phyloP scores from a whole-genome alignment of 164 flowering plant genomes.

The Chimonanthus praecox region DNA sequence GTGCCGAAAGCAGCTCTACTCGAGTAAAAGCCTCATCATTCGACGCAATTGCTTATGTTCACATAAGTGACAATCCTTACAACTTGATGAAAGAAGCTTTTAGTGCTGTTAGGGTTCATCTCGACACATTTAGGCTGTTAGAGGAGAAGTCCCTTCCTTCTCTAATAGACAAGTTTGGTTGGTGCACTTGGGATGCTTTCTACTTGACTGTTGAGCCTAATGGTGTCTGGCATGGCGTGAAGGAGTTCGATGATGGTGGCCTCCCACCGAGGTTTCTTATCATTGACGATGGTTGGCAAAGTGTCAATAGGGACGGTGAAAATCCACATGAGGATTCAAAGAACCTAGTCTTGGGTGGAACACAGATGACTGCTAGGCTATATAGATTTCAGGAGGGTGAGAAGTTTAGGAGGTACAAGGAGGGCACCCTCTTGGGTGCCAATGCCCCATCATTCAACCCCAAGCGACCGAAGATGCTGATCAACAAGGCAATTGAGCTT shows the following conservation, averaged over 20 bases:
- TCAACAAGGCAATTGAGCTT: slow-evolving; percentile 58
- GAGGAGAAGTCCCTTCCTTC: slow-evolving; percentile 64
- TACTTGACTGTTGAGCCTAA: slow-evolving; percentile 66
- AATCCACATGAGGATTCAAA: slow-evolving; percentile 50
- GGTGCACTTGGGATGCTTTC: slow-evolving; percentile 97
- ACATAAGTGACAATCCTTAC: slow-evolving; percentile 66
- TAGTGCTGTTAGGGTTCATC: slow-evolving; percentile 56
- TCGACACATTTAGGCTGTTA: slow-evolving; percentile 61
- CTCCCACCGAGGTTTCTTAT: slow-evolving; percentile 60
- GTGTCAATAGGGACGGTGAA: slow-evolving; percentile 50
- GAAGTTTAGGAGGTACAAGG: slow-evolving; percentile 56
- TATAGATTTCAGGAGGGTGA: slow-evolving; percentile 55
- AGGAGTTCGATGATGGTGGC: slow-evolving; percentile 58
- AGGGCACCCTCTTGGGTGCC: slow-evolving; percentile 41
- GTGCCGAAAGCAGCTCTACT: slow-evolving; percentile 71
- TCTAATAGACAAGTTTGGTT: slow-evolving; percentile 66
- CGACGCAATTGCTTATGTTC: slow-evolving; percentile 61
- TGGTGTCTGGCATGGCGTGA: slow-evolving; percentile 74
- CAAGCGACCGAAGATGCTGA: slow-evolving; percentile 53
- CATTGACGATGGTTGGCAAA: slow-evolving; percentile 93
- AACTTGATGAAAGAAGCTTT: slow-evolving; percentile 71
- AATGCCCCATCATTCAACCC: slow-evolving; percentile 46
- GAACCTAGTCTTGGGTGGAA: slow-evolving; percentile 69
- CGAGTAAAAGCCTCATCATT: slow-evolving; percentile 41
- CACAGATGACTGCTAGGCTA: slow-evolving; percentile 82